Conservation (phyloP, 108 stramenopile species). For the Nannochloropsis oceanica region DNA sequence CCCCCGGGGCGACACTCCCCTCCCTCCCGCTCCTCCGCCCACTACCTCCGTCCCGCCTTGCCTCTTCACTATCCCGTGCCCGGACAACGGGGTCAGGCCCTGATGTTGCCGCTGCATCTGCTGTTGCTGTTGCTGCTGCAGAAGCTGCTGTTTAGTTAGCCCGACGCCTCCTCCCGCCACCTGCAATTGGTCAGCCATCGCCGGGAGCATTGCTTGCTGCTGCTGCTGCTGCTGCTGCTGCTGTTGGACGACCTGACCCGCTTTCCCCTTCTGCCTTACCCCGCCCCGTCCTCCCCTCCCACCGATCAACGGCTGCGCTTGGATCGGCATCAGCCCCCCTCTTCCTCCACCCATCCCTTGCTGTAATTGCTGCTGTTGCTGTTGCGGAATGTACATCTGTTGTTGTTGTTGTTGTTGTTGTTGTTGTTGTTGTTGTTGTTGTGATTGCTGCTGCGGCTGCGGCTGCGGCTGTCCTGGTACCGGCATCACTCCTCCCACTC, state of each 20-base stretch:
- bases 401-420: neutral
- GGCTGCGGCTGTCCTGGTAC: neutral
- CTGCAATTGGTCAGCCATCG: neutral
- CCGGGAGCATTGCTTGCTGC: neutral
- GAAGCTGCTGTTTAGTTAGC: neutral
- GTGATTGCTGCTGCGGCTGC: neutral
- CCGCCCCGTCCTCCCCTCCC: neutral
- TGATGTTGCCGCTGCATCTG: constrained; percentile 22
- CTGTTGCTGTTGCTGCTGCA: constrained; percentile 11
- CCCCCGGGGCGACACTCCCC: neutral
- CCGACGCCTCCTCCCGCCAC: neutral
- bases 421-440: neutral
- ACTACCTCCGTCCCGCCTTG: neutral
- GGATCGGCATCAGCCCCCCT: neutral
- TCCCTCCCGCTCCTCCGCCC: neutral
- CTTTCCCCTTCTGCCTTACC: neutral
- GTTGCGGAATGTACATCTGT: neutral
- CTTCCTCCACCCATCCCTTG: neutral
- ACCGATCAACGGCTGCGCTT: neutral
- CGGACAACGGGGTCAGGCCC: neutral
- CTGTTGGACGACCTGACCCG: neutral
- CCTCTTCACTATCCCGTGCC: neutral
- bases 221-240: neutral
- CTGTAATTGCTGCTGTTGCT: neutral
- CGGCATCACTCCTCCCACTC: neutral